Evolutionary conservation across 192 early-diverging fungal genomes (phyloP).

Genomic region (Mortierella claussenii): DNA sequence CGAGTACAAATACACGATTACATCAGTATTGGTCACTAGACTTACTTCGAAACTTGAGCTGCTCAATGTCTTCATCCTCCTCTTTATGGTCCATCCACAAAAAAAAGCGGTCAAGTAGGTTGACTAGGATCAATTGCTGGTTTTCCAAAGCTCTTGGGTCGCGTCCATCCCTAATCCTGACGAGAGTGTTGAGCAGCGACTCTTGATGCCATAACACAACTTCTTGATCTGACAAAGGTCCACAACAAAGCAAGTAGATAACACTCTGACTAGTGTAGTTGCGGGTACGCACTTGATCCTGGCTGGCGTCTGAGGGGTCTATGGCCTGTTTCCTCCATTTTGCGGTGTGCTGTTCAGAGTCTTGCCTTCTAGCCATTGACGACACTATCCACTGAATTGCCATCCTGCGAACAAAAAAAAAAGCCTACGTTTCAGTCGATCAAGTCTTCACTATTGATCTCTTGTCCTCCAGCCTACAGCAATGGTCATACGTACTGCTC

Average conservation of each 20-base stretch:
- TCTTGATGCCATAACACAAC: constrained; percentile 25
- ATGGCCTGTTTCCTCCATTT: not conserved
- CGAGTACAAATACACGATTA: too few relatives aligned
- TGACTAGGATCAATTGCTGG: constrained; percentile 26
- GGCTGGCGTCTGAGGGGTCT: not conserved
- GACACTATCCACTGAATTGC: constrained; percentile 35
- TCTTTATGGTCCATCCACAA: constrained; percentile 27
- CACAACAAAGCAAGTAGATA: constrained; percentile 40
- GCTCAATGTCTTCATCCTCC: constrained; percentile 13
- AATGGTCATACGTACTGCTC: constrained; percentile 28
- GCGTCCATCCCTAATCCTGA: constrained; percentile 18
- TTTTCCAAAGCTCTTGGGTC: constrained; percentile 24
- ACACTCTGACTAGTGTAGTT: constrained; percentile 9
- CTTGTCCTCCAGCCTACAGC: too few relatives aligned
- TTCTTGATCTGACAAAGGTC: constrained; percentile 18
- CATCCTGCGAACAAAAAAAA: constrained; percentile 14
- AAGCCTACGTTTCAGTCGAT: too few relatives aligned
- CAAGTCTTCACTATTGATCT: too few relatives aligned
- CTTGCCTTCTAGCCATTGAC: constrained; percentile 5
- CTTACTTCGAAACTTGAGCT: constrained; percentile 34
- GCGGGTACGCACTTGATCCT: not conserved
- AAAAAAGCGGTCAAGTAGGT: constrained; percentile 45
- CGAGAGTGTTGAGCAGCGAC: constrained; percentile 29
- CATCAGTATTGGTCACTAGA: too few relatives aligned
- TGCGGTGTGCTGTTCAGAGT: constrained; percentile 7